A percentile compares a stretch with the other conserved stretches of the same genome.
These are phyloP conservation scores for Spencermartinsiella europaea DNA, from an alignment of 805 yeast species.

Conservation along the genomic window DNA sequence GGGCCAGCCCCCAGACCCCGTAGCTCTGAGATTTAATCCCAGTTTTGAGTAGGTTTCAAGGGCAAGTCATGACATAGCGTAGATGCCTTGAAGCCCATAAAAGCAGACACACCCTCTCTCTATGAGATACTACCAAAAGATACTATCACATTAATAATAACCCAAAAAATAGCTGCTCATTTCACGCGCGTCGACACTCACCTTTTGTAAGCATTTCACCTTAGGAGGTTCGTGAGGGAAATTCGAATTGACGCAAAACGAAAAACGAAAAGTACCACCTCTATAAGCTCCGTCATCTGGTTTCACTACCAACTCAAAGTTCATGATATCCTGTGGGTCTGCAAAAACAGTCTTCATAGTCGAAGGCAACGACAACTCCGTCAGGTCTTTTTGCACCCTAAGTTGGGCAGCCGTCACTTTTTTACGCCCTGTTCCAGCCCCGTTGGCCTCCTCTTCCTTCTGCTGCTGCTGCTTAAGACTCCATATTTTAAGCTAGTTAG, in stretches of 20 bases:
- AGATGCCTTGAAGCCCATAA: too few species aligned
- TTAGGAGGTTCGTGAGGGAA: conserved; percentile 94
- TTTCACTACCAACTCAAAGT: conserved; percentile 49
- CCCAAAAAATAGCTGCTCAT: too few species aligned
- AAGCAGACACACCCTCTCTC: too few species aligned
- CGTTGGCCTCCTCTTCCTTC: conserved; percentile 34
- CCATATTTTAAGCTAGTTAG: conserved; percentile 59
- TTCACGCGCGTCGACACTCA: too few species aligned
- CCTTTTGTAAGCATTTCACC: conserved; percentile 30
- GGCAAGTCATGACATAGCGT: too few species aligned
- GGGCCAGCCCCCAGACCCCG: too few species aligned
- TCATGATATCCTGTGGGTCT: conserved; percentile 53
- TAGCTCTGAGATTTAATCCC: too few species aligned
- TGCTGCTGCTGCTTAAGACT: conserved; percentile 54
- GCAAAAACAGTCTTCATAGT: conserved; percentile 50
- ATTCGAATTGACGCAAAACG: conserved; percentile 58
- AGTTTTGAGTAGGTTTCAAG: too few species aligned
- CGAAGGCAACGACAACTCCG: conserved; percentile 60
- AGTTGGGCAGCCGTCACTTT: conserved; percentile 60
- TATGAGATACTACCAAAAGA: too few species aligned
- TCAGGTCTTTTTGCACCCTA: conserved; percentile 66
- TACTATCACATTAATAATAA: too few species aligned
- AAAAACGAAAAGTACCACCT: conserved; percentile 65
- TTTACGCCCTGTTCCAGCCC: conserved; percentile 27
- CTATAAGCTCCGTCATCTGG: conserved; percentile 73